A percentile compares a stretch with the other conserved stretches of the same genome.
Conservation (phyloP, 805 yeast genomes). For the Suhomyces sp. region DNA sequence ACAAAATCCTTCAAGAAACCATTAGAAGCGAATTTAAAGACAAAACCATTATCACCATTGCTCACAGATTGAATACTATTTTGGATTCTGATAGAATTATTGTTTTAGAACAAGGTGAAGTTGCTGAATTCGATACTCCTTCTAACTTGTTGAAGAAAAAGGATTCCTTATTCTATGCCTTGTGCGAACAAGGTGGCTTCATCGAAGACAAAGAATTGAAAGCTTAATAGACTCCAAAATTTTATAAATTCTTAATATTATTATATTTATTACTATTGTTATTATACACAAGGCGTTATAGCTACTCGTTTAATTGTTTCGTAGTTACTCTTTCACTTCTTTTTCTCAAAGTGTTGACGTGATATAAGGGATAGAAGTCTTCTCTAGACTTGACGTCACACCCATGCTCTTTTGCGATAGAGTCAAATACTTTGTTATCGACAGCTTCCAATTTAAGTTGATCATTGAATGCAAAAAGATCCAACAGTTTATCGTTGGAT, state of each 20-base stretch:
- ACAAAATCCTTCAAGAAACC: constrained; percentile 71
- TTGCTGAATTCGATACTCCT: constrained; percentile 77
- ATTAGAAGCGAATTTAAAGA: constrained; percentile 71
- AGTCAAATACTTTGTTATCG: constrained; percentile 14
- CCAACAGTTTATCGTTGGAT: constrained; percentile 23
- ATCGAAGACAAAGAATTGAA: constrained; percentile 17
- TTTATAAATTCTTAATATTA: neutral
- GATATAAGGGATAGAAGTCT: constrained; percentile 49
- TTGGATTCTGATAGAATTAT: constrained; percentile 77
- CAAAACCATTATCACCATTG: constrained; percentile 78
- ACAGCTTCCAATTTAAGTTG: constrained; percentile 14
- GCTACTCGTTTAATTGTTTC: neutral
- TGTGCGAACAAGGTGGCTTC: constrained; percentile 81
- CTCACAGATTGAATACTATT: constrained; percentile 80
- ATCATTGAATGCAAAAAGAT: constrained; percentile 13
- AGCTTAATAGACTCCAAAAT: neutral
- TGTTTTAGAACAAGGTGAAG: constrained; percentile 71
- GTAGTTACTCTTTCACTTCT: constrained; percentile 44
- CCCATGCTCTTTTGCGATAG: constrained; percentile 25
- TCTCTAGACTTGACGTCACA: constrained; percentile 32
- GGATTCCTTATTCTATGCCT: constrained; percentile 70
- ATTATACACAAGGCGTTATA: neutral
- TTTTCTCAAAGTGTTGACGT: constrained; percentile 50
- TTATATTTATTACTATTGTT: neutral
- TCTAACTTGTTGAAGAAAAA: constrained; percentile 59